Conservation (phyloP, 768 basidiomycete genomes). For the Termitomyces sp. region DNA sequence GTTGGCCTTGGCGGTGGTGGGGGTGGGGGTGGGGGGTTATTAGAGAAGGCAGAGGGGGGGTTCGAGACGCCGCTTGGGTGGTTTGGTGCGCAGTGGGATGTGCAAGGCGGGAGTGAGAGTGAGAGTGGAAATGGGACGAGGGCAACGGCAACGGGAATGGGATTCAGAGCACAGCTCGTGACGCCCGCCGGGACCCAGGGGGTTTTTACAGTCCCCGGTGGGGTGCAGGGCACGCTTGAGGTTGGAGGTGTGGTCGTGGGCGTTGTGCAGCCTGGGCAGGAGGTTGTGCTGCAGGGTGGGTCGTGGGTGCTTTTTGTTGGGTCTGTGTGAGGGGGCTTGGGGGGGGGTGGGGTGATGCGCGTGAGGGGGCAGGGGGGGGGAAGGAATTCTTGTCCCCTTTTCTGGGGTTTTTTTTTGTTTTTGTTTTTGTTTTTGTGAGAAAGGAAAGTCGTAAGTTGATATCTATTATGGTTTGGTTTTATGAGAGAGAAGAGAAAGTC, state of each 20-base stretch:
- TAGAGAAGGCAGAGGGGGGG: conserved; percentile 47
- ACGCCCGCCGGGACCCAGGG: conserved; percentile 25
- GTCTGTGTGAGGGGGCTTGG: neutral
- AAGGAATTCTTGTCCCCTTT: too few relatives aligned
- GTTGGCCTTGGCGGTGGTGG: too few relatives aligned
- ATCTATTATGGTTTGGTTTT: too few relatives aligned
- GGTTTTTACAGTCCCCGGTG: conserved; percentile 18
- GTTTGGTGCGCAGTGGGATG: conserved; percentile 43
- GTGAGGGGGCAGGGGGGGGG: too few relatives aligned
- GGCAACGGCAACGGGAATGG: too few relatives aligned
- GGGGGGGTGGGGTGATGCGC: too few relatives aligned
- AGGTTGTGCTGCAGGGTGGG: conserved; percentile 4
- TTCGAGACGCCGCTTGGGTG: conserved; percentile 49
- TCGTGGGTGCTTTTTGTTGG: neutral
- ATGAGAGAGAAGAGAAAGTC: too few relatives aligned
- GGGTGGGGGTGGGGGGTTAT: too few relatives aligned
- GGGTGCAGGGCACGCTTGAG: conserved; percentile 24
- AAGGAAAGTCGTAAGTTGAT: too few relatives aligned
- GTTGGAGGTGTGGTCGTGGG: conserved; percentile 19
- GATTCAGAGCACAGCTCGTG: conserved; percentile 19
- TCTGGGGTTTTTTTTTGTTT: too few relatives aligned
- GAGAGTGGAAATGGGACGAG: too few relatives aligned
- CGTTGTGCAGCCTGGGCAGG: conserved; percentile 1
- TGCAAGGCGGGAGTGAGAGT: neutral
- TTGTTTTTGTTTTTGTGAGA: too few relatives aligned